These are phyloP conservation scores for Sophora flavescens DNA, from an alignment of 306 rosid species.

Conservation along the genomic window DNA sequence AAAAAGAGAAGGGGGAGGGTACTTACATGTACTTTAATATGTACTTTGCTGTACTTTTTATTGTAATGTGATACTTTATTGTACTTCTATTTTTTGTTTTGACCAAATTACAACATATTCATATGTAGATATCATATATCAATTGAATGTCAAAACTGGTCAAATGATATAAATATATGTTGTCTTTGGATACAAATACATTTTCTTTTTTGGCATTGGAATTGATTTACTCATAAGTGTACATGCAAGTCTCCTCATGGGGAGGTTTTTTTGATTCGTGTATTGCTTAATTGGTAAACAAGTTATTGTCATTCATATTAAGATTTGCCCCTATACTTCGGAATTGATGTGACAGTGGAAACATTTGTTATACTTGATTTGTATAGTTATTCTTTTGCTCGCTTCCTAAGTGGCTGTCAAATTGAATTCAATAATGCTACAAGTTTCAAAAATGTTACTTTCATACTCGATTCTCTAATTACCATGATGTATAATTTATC, in stretches of 20 bases:
- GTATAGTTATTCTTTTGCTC: too few species aligned
- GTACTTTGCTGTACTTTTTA: not conserved
- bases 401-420: not conserved
- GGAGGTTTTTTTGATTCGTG: not conserved
- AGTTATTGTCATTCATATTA: not conserved
- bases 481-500: too few species aligned
- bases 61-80: not conserved
- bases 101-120: constrained; percentile 29
- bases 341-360: too few species aligned
- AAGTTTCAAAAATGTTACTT: too few species aligned
- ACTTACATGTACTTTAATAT: too few species aligned
- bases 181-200: not conserved
- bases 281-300: not conserved
- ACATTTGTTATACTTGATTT: too few species aligned
- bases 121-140: constrained; percentile 42
- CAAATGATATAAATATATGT: constrained; percentile 38
- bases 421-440: not conserved
- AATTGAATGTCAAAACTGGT: constrained; percentile 34
- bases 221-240: not conserved
- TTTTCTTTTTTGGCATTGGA: constrained; percentile 13
- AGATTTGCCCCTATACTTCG: not conserved
- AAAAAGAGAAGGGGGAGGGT: too few species aligned
- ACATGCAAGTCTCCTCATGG: not conserved
- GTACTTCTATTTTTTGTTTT: not conserved
- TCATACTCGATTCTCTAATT: too few species aligned